A percentile compares a stretch with the other conserved stretches of the same genome.
These are phyloP conservation scores for Acephala macrosclerotiorum DNA, from an alignment of 2,329 filamentous ascomycete species.

Conservation along the genomic window DNA sequence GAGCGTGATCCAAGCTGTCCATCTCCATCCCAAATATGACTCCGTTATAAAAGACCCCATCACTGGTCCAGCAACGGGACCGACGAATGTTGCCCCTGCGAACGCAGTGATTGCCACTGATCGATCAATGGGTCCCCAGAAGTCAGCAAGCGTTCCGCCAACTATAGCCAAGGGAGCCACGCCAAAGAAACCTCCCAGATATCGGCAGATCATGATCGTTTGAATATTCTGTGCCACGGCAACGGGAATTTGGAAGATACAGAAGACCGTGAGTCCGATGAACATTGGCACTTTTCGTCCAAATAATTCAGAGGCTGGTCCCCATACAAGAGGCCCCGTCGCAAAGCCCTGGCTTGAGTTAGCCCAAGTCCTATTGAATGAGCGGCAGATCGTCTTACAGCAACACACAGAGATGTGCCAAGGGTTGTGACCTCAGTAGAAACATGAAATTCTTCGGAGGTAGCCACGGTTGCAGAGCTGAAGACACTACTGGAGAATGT, in stretches of 20 bases:
- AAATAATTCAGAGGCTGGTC: background rate
- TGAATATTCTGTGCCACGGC: conserved; percentile 51
- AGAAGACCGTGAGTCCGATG: background rate
- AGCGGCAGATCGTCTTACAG: background rate
- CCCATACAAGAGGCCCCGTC: background rate
- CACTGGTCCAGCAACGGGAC: conserved; percentile 46
- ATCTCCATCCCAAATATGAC: conserved; percentile 60
- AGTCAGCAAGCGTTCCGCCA: conserved; percentile 67
- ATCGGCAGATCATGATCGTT: conserved; percentile 61
- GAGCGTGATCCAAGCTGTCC: conserved; percentile 62
- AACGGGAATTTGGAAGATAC: background rate
- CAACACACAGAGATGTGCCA: background rate
- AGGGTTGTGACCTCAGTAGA: background rate
- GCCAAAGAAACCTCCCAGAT: conserved; percentile 60
- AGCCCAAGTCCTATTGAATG: background rate
- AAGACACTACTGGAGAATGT: background rate
- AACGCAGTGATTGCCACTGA: conserved; percentile 74
- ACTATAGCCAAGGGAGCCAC: conserved; percentile 58
- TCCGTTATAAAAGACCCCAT: conserved; percentile 54
- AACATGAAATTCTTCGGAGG: background rate
- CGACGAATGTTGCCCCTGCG: conserved; percentile 51
- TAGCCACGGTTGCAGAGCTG: background rate
- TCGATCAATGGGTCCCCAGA: conserved; percentile 65
- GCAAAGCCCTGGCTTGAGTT: background rate
- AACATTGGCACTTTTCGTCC: background rate